Conservation (phyloP, 2,329 filamentous ascomycete genomes). For the Myriosclerotinia duriaeana region DNA sequence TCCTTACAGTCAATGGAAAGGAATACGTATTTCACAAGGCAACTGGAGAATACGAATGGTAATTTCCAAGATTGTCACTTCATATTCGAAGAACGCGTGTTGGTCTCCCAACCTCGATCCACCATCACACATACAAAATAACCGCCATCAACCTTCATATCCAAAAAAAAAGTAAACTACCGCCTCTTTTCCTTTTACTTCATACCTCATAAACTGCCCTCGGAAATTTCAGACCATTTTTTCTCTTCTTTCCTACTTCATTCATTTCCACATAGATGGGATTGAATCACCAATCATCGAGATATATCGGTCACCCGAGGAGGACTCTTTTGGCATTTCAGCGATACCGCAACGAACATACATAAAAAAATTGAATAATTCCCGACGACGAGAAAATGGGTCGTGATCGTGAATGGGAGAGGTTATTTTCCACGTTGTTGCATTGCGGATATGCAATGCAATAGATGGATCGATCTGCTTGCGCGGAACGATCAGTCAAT, state of each 20-base stretch:
- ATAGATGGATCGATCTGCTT: neutral
- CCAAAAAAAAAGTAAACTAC: neutral
- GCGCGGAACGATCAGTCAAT: neutral
- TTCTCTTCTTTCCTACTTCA: neutral
- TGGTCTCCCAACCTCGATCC: no score
- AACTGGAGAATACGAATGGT: slow-evolving; percentile 98
- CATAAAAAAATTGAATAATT: neutral
- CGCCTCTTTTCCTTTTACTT: neutral
- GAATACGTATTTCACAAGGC: slow-evolving; percentile 99
- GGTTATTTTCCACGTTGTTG: neutral
- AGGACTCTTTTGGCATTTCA: neutral
- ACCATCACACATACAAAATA: neutral
- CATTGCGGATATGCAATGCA: neutral
- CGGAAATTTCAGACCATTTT: neutral
- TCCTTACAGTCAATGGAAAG: slow-evolving; percentile 88
- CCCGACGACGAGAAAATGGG: no score
- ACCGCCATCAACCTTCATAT: neutral
- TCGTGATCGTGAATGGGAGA: neutral
- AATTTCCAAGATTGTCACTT: slow-evolving; percentile 36
- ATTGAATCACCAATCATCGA: slow-evolving; percentile 6
- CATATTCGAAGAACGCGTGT: neutral
- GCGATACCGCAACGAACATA: neutral
- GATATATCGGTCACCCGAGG: slow-evolving; percentile 5
- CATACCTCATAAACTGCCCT: neutral
- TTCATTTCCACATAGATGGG: slow-evolving; percentile 10